These are phyloP conservation scores for Globisporangium viniferum DNA, from an alignment of 352 stramenopile genomes.

Conservation along the genomic window DNA sequence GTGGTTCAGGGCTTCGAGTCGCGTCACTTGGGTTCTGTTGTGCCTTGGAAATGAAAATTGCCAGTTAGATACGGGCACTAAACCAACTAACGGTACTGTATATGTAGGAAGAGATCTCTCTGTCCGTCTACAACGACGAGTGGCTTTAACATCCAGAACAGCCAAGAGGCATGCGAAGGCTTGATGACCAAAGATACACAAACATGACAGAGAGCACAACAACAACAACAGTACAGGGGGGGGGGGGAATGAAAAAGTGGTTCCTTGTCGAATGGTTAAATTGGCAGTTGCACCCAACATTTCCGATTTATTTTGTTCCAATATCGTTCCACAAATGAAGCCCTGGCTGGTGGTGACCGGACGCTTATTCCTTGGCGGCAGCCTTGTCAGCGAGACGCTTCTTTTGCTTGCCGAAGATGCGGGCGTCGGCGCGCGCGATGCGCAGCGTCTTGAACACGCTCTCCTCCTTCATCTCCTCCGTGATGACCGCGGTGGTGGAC, in stretches of 20 bases:
- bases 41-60: too few relatives aligned
- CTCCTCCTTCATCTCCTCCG: constrained; percentile 84
- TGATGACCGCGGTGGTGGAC: constrained; percentile 79
- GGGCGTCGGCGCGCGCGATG: constrained; percentile 80
- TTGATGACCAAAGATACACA: neutral
- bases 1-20: neutral
- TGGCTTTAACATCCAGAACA: too few relatives aligned
- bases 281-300: constrained; percentile 19
- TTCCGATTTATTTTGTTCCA: constrained; percentile 58
- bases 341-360: constrained; percentile 22
- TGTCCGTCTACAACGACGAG: too few relatives aligned
- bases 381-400: constrained; percentile 89
- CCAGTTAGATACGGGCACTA: too few relatives aligned
- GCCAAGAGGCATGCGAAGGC: too few relatives aligned
- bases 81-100: too few relatives aligned
- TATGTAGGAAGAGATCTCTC: too few relatives aligned
- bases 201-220: neutral
- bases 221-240: too few relatives aligned
- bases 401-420: constrained; percentile 86
- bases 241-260: constrained; percentile 5
- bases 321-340: constrained; percentile 49
- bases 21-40: neutral
- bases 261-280: constrained; percentile 14
- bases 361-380: constrained; percentile 74
- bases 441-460: constrained; percentile 83